Evolutionary conservation across 768 basidiomycete species (phyloP).

Genomic region (Mycena vitilis): DNA sequence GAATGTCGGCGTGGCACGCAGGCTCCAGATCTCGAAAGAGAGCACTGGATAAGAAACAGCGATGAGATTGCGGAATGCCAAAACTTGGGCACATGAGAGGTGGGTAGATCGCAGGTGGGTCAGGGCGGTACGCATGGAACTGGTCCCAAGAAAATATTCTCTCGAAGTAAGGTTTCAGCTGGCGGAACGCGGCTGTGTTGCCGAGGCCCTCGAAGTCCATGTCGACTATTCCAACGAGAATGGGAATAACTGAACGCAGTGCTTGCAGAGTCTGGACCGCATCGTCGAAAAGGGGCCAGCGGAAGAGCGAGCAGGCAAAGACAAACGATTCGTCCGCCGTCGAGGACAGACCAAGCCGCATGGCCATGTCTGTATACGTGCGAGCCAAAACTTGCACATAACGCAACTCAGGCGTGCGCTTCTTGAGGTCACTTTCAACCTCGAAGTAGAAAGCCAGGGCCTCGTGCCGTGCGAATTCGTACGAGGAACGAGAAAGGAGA

Average conservation of each 20-base stretch:
- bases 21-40: no score
- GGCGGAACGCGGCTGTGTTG: not conserved
- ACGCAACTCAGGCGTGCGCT: not conserved
- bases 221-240: not conserved
- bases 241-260: not conserved
- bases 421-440: conserved; percentile 8
- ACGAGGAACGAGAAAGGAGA: not conserved
- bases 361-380: not conserved
- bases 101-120: not conserved
- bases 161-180: not conserved
- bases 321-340: not conserved
- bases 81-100: no score
- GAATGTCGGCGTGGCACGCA: no score
- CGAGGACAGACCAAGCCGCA: not conserved
- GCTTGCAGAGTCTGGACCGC: not conserved
- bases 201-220: not conserved
- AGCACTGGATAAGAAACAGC: no score
- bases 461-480: not conserved
- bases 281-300: conserved; percentile 10
- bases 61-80: no score
- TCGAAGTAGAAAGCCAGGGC: conserved; percentile 20
- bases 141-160: conserved; percentile 1
- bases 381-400: conserved; percentile 1
- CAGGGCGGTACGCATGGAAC: not conserved
- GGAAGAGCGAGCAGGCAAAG: not conserved